phyloP scores from a whole-genome alignment of 371 early-diverging fungal genomes.

The Zancudomyces culisetae region DNA sequence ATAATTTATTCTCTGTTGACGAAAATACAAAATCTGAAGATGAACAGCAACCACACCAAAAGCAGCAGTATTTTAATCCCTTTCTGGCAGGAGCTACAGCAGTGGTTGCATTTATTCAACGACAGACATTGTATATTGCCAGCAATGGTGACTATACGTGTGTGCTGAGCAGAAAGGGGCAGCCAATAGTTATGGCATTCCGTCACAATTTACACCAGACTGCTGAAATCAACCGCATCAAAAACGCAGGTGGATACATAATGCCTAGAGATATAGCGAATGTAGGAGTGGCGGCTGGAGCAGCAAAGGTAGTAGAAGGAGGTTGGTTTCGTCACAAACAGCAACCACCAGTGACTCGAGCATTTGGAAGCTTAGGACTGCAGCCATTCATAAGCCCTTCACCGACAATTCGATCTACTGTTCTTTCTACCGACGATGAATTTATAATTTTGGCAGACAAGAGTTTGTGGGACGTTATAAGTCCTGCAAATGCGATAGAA shows the following conservation, averaged over 20 bases:
- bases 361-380: slow-evolving; percentile 70
- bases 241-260: slow-evolving; percentile 62
- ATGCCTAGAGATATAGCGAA: slow-evolving; percentile 22
- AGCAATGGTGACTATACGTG: slow-evolving; percentile 82
- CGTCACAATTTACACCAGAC: slow-evolving; percentile 52
- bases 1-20: slow-evolving; percentile 12
- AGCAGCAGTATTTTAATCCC: not conserved
- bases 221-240: slow-evolving; percentile 58
- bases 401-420: slow-evolving; percentile 51
- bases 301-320: too few relatives aligned
- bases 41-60: slow-evolving; percentile 11
- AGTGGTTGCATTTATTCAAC: slow-evolving; percentile 58
- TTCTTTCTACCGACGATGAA: slow-evolving; percentile 67
- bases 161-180: slow-evolving; percentile 58
- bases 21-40: not conserved
- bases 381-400: slow-evolving; percentile 72
- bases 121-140: slow-evolving; percentile 61
- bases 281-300: not conserved
- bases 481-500: slow-evolving; percentile 65
- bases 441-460: slow-evolving; percentile 72
- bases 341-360: slow-evolving; percentile 53
- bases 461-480: slow-evolving; percentile 67
- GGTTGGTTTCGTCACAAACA: too few relatives aligned
- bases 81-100: slow-evolving; percentile 18
- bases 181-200: slow-evolving; percentile 46